phyloP scores from a whole-genome alignment of 805 yeast species.

The Ogataea polymorpha region DNA sequence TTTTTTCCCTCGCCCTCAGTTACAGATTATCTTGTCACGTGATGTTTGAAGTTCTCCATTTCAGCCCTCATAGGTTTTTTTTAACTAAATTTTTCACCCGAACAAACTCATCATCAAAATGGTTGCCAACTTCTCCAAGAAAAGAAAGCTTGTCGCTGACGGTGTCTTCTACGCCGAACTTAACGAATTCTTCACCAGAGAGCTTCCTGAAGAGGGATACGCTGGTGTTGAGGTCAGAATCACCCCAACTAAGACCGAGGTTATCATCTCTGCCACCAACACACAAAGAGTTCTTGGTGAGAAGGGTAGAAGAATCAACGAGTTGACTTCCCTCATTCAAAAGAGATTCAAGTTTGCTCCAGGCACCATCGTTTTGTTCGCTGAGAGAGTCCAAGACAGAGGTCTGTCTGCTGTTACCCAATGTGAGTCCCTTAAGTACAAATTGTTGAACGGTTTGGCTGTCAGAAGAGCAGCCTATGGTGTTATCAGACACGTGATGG shows the following conservation, averaged over 20 bases:
- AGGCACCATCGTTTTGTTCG: slow-evolving; percentile 90
- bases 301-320: slow-evolving; percentile 99
- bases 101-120: slow-evolving; percentile 20
- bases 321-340: slow-evolving; percentile 94
- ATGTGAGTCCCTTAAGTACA: slow-evolving; percentile 98
- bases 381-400: slow-evolving; percentile 99
- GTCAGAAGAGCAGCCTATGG: slow-evolving; percentile 99
- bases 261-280: slow-evolving; percentile 98
- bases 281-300: slow-evolving; percentile 98
- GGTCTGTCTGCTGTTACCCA: slow-evolving; percentile 99
- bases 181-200: slow-evolving; percentile 99
- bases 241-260: slow-evolving; percentile 97
- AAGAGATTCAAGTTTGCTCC: slow-evolving; percentile 97
- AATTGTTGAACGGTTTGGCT: slow-evolving; percentile 97
- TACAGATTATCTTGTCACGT: not conserved
- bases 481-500: slow-evolving; percentile 99
- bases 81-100: slow-evolving; percentile 5
- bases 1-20: not conserved
- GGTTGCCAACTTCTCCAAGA: slow-evolving; percentile 74
- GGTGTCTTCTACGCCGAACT: slow-evolving; percentile 99
- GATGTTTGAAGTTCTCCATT: slow-evolving; percentile 1
- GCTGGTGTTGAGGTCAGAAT: slow-evolving; percentile 99
- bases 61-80: slow-evolving; percentile 1
- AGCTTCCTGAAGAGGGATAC: slow-evolving; percentile 99
- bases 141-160: slow-evolving; percentile 99